Evolutionary conservation across 177 flowering plant species (phyloP).

Genomic region (Vitis hybrid): DNA sequence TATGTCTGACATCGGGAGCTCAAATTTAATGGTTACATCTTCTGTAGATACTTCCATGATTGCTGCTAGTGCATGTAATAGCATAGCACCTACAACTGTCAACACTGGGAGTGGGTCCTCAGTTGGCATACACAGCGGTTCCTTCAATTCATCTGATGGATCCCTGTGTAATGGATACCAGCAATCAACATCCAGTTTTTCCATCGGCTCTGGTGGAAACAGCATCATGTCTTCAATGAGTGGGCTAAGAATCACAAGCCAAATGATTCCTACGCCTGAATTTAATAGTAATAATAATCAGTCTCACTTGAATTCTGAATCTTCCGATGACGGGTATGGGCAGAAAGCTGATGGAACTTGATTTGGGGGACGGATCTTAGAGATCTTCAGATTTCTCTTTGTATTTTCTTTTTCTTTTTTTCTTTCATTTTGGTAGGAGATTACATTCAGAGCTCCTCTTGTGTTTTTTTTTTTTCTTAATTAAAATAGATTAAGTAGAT

Average conservation of each 20-base stretch:
- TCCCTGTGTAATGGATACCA: constrained; percentile 70
- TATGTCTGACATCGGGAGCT: constrained; percentile 58
- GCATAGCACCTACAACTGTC: neutral
- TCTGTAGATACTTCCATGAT: constrained; percentile 44
- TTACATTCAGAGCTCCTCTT: no score
- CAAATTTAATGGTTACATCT: constrained; percentile 51
- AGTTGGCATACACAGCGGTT: constrained; percentile 44
- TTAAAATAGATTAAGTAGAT: no score
- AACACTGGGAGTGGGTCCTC: constrained; percentile 55
- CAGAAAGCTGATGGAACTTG: no score
- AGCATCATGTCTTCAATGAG: constrained; percentile 50
- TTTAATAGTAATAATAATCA: constrained; percentile 49
- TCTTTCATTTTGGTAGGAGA: no score
- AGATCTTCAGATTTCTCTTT: no score
- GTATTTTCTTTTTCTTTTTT: no score
- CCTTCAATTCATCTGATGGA: constrained; percentile 61
- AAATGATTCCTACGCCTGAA: constrained; percentile 99
- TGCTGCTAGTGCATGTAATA: constrained; percentile 11
- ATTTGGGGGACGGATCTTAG: no score
- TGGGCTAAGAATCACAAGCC: constrained; percentile 59
- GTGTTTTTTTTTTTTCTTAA: no score
- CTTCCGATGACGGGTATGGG: constrained; percentile 49
- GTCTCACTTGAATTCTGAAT: constrained; percentile 54
- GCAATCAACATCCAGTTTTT: constrained; percentile 52
- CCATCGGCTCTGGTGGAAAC: constrained; percentile 59